Evolutionary conservation across 164 flowering plant species (phyloP).

Genomic region (Nymphaea thermarum): DNA sequence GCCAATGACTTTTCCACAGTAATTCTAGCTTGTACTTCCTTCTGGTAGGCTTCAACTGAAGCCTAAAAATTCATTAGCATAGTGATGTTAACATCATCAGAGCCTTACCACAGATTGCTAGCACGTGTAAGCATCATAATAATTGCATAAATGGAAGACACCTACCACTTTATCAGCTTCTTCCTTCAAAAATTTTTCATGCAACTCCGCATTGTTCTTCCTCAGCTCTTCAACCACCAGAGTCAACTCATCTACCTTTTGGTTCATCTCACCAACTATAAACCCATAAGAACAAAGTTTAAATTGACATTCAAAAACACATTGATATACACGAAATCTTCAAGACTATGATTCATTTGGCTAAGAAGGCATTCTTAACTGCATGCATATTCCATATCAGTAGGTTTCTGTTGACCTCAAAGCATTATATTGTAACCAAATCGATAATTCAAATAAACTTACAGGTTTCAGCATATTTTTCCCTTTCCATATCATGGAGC

Average conservation of each 20-base stretch:
- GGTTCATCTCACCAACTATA: constrained; percentile 35
- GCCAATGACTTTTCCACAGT: constrained; percentile 32
- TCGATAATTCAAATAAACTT: not conserved
- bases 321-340: not conserved
- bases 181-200: constrained; percentile 43
- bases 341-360: too few species aligned
- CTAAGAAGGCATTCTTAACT: too few species aligned
- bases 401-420: not conserved
- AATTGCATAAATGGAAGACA: not conserved
- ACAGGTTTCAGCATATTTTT: not conserved
- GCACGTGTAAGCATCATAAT: too few species aligned
- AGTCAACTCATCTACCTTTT: constrained; percentile 56
- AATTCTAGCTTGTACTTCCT: constrained; percentile 42
- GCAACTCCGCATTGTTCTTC: constrained; percentile 23
- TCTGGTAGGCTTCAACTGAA: constrained; percentile 31
- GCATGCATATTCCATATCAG: not conserved
- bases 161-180: constrained; percentile 61
- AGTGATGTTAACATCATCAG: not conserved
- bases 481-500: constrained; percentile 5
- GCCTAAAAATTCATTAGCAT: constrained; percentile 15
- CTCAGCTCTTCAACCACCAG: constrained; percentile 33
- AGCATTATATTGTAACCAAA: too few species aligned
- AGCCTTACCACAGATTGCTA: too few species aligned
- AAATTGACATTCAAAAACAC: too few species aligned
- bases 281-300: not conserved